Evolutionary conservation across 2,329 filamentous ascomycete species (phyloP).

Genomic region (Colletotrichum sp.): DNA sequence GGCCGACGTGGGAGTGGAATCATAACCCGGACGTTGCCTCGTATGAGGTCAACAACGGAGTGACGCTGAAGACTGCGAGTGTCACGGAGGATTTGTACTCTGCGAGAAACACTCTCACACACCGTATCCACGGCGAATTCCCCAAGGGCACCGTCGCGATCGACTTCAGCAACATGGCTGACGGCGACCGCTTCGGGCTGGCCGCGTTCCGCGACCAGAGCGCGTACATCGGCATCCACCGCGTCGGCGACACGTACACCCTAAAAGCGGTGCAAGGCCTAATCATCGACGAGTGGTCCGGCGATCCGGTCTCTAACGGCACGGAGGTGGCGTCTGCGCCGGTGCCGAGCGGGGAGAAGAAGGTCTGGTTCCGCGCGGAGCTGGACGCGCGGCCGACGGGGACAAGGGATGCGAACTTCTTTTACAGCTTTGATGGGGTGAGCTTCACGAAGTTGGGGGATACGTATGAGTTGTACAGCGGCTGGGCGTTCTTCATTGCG

Average conservation of each 20-base stretch:
- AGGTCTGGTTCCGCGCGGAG: conserved; percentile 27
- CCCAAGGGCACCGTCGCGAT: conserved; percentile 53
- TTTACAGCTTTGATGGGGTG: conserved; percentile 28
- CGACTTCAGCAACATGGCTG: conserved; percentile 50
- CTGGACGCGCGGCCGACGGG: conserved; percentile 28
- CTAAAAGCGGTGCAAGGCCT: conserved; percentile 42
- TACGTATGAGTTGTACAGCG: conserved; percentile 39
- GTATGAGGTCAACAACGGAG: conserved; percentile 46
- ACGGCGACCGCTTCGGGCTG: conserved; percentile 58
- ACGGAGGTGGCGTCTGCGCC: conserved; percentile 22
- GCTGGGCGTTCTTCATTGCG: conserved; percentile 53
- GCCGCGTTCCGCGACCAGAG: conserved; percentile 57
- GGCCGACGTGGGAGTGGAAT: conserved; percentile 64
- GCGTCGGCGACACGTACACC: conserved; percentile 32
- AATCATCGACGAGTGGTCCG: conserved; percentile 36
- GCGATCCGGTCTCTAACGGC: conserved; percentile 22
- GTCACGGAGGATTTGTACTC: conserved; percentile 55
- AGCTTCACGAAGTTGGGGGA: conserved; percentile 32
- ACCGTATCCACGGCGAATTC: conserved; percentile 50
- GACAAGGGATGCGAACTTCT: conserved; percentile 23
- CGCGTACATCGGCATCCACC: conserved; percentile 57
- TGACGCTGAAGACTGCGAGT: conserved; percentile 53
- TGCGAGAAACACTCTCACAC: conserved; percentile 52
- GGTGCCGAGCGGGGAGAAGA: conserved; percentile 21
- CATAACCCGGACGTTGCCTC: conserved; percentile 60